Base-by-base conservation (phyloP, 495 filamentous ascomycete genomes). In the Choiromyces venosus region DNA sequence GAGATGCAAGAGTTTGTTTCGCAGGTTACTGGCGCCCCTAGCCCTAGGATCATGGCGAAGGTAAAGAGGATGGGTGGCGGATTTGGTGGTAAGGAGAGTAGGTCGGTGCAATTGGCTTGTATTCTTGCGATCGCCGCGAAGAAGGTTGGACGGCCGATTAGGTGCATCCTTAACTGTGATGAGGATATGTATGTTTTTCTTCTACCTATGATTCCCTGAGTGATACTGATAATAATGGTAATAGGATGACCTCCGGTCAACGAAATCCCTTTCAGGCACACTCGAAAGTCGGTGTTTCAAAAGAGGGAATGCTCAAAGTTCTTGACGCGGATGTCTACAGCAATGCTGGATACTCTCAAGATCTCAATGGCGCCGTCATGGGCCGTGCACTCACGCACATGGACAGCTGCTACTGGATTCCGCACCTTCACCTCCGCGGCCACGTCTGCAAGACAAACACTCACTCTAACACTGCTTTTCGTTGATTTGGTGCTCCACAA, bases 401-500 rank as follows among this genome's bases (percentile, higher is more conserved):
- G 29, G 83, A 84, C 18, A 83, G 82, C 64, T 75, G 75, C 33
- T 84, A 84, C 67, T 82, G 83, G 73, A 82, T 82, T 21, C 83
- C 83, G 14, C 71, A 84, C 74, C 80, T 84, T 8, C 73, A 80
- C 67, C 72, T 84, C 39, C 81, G 83, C 1, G 83, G 82, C 3
- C 81, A 83, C 70, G 78, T 83, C 18, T 84, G 83, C 72, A 83
- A 79, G 75, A 84, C 83, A 7, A 83, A 84, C 29, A 84, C 76
- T 7, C 83, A 84, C 73, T 84, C 83, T 66, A 84, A 84, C 65
- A 84, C 83, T 5, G 83, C 83, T 6, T 84, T 83, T 72, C 71
- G n/a, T n/a, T 83, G 83, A 6, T 84, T 84, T 73, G 83, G 83
- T 21, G 83, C 81, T 1, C 83, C 83, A 0, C 83, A 84, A 69